Conservation (phyloP, 164 flowering plant genomes). For the Macadamia integrifolia region DNA sequence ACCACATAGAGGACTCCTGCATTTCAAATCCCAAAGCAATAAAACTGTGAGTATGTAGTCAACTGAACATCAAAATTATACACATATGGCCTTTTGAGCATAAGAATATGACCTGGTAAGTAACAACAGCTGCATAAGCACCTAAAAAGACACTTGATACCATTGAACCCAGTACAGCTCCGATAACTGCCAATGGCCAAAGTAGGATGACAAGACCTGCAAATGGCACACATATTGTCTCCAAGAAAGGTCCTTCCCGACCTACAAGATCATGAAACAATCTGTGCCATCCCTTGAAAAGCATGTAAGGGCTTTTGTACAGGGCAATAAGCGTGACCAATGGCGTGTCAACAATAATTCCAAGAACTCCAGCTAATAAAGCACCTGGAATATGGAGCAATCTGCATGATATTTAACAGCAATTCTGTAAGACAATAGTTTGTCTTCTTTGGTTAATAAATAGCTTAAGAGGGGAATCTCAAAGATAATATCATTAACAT, state of each 20-base stretch:
- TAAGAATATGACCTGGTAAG: constrained; percentile 56
- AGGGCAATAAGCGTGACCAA: constrained; percentile 61
- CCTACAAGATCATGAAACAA: constrained; percentile 85
- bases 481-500: too few relatives aligned
- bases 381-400: constrained; percentile 59
- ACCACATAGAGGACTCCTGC: constrained; percentile 71
- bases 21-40: constrained; percentile 1
- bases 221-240: constrained; percentile 91
- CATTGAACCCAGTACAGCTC: constrained; percentile 62
- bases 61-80: too few relatives aligned
- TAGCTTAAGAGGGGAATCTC: too few relatives aligned
- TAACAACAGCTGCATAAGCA: constrained; percentile 73
- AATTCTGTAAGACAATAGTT: too few relatives aligned
- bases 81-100: neutral
- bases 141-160: constrained; percentile 67
- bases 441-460: too few relatives aligned
- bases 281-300: constrained; percentile 89
- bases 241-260: constrained; percentile 94
- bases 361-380: constrained; percentile 48
- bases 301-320: constrained; percentile 77
- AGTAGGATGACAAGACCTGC: constrained; percentile 88
- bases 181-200: constrained; percentile 82
- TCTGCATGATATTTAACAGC: constrained; percentile 32
- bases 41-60: too few relatives aligned
- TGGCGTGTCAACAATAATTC: constrained; percentile 51